A percentile compares a stretch with the other conserved stretches of the same genome.
Conservation (phyloP, 441 rosid species). For the Populus hybrid region DNA sequence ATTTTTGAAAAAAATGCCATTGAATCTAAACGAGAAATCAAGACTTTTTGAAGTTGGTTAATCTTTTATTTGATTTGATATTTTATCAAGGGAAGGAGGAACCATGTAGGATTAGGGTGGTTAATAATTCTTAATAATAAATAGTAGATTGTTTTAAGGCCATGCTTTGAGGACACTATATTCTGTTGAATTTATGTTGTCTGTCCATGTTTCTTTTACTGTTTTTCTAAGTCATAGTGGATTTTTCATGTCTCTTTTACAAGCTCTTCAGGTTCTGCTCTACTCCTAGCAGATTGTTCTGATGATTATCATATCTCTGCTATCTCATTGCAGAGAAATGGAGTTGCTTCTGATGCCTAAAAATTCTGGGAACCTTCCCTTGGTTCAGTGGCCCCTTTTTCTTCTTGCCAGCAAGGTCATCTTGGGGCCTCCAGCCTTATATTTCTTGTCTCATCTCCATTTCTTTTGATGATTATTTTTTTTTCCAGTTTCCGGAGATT, state of each 20-base stretch:
- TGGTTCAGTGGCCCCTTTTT: constrained; percentile 99
- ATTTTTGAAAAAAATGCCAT: neutral
- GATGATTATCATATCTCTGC: constrained; percentile 12
- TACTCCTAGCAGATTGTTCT: constrained; percentile 3
- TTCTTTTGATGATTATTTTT: neutral
- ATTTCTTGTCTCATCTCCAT: constrained; percentile 12
- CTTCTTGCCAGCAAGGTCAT: constrained; percentile 98
- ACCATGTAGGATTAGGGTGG: neutral
- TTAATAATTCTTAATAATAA: too few species aligned
- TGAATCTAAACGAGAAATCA: too few species aligned
- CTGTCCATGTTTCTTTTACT: neutral
- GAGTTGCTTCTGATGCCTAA: constrained; percentile 94
- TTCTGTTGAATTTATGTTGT: neutral
- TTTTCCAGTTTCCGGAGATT: neutral
- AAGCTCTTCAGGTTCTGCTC: neutral
- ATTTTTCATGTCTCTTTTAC: too few species aligned
- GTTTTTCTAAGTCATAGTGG: too few species aligned
- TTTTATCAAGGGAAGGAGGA: neutral
- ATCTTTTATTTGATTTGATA: too few species aligned
- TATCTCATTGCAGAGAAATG: constrained; percentile 59
- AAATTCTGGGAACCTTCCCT: constrained; percentile 76
- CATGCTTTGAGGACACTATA: neutral
- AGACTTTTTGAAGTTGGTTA: too few species aligned
- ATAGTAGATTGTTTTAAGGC: neutral
- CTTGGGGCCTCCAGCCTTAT: constrained; percentile 12